phyloP scores from a whole-genome alignment of 139 green algal species.

The Coelastrella sp. region DNA sequence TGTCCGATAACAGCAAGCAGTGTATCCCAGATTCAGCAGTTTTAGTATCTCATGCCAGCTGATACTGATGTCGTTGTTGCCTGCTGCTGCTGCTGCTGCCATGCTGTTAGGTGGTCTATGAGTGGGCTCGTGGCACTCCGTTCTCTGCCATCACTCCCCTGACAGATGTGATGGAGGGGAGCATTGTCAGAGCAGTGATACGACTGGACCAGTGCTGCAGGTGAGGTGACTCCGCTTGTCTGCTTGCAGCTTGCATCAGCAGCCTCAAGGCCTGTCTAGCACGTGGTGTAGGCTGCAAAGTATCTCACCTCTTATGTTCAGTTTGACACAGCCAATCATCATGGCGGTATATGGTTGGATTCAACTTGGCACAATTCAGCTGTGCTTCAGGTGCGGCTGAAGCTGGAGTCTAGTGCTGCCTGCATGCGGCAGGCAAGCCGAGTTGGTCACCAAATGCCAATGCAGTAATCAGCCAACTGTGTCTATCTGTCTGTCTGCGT shows the following conservation, averaged over 20 bases:
- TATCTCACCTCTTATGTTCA: not conserved
- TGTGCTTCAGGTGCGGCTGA: too few relatives aligned
- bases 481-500: too few relatives aligned
- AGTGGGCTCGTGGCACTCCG: slow-evolving; percentile 93
- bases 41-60: too few relatives aligned
- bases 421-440: not conserved
- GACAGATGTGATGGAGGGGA: slow-evolving; percentile 94
- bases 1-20: too few relatives aligned
- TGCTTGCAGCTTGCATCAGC: not conserved
- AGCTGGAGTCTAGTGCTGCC: not conserved
- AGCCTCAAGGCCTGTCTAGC: too few relatives aligned
- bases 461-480: too few relatives aligned
- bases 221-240: not conserved
- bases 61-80: too few relatives aligned
- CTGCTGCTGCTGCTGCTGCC: not conserved
- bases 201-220: slow-evolving; percentile 78
- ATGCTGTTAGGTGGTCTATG: slow-evolving; percentile 90
- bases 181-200: slow-evolving; percentile 92
- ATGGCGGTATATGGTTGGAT: too few relatives aligned
- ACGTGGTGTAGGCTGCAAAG: not conserved
- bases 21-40: too few relatives aligned
- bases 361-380: too few relatives aligned
- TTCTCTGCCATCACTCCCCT: slow-evolving; percentile 93
- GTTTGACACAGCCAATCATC: too few relatives aligned
- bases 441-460: too few relatives aligned